These are phyloP conservation scores for Pseudopithomyces chartarum DNA, from an alignment of 2,329 filamentous ascomycete species.

Conservation along the genomic window DNA sequence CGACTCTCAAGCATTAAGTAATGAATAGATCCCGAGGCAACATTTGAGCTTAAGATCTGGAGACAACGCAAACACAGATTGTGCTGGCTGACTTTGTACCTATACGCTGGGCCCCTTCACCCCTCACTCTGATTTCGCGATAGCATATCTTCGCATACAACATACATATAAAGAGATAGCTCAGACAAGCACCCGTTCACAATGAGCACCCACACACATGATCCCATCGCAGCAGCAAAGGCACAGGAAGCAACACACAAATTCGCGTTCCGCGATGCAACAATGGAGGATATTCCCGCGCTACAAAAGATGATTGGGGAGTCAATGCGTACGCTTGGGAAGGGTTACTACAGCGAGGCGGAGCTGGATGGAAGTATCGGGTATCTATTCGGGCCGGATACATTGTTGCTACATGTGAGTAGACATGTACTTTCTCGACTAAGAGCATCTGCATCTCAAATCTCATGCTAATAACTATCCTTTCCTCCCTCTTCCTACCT, in stretches of 20 bases:
- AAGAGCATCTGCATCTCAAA: not conserved
- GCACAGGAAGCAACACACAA: conserved; percentile 40
- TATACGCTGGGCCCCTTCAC: no score
- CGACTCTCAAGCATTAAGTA: no score
- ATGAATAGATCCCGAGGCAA: no score
- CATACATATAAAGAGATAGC: not conserved
- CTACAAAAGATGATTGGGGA: conserved; percentile 35
- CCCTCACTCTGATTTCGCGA: not conserved
- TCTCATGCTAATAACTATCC: not conserved
- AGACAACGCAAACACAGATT: no score
- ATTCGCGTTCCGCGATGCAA: conserved; percentile 36
- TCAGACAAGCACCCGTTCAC: not conserved
- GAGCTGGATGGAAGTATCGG: conserved; percentile 45
- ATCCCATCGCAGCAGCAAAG: conserved; percentile 37
- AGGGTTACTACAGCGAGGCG: conserved; percentile 34
- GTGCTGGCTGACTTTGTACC: no score
- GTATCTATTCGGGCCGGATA: conserved; percentile 43
- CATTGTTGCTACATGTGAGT: conserved; percentile 33
- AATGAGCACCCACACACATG: conserved; percentile 14
- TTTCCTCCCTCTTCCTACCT: not conserved
- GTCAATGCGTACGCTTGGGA: conserved; percentile 34
- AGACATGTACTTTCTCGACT: not conserved
- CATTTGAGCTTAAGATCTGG: no score
- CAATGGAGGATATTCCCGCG: conserved; percentile 34
- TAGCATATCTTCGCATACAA: not conserved